Evolutionary conservation across 345 rosid species (phyloP).

Genomic region (Carallia brachiata): DNA sequence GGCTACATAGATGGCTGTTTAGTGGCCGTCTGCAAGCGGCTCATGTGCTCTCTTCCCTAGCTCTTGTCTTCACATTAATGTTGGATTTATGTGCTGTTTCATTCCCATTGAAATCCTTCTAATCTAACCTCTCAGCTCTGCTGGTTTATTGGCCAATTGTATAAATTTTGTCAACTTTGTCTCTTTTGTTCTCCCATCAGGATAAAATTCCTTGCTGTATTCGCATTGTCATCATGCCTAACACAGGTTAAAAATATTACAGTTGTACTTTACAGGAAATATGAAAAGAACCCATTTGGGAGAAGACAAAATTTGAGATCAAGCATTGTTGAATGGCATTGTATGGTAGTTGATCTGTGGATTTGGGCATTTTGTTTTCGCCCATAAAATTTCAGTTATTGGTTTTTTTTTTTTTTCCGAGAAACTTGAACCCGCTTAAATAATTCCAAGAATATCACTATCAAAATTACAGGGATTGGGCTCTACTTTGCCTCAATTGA

Average conservation of each 20-base stretch:
- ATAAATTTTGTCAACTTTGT: neutral
- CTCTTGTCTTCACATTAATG: constrained; percentile 23
- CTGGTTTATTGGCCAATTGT: neutral
- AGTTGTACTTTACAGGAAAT: too few relatives aligned
- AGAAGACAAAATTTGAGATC: neutral
- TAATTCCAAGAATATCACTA: neutral
- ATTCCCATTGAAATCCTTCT: neutral
- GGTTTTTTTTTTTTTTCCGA: neutral
- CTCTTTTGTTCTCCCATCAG: too few relatives aligned
- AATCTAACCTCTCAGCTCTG: neutral
- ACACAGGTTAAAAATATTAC: too few relatives aligned
- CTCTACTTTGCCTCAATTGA: neutral
- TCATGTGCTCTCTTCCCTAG: constrained; percentile 15
- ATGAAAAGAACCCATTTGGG: too few relatives aligned
- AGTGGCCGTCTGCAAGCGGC: constrained; percentile 48
- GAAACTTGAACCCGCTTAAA: neutral
- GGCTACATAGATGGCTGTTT: constrained; percentile 6
- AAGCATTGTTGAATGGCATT: neutral
- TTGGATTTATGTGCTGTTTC: neutral
- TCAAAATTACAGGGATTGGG: neutral
- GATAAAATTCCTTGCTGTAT: neutral
- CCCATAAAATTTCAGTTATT: neutral
- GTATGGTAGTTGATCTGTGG: neutral
- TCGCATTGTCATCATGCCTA: neutral
- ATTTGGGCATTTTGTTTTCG: neutral